phyloP scores from a whole-genome alignment of 805 yeast genomes.

The Saccharomycopsis amapae region DNA sequence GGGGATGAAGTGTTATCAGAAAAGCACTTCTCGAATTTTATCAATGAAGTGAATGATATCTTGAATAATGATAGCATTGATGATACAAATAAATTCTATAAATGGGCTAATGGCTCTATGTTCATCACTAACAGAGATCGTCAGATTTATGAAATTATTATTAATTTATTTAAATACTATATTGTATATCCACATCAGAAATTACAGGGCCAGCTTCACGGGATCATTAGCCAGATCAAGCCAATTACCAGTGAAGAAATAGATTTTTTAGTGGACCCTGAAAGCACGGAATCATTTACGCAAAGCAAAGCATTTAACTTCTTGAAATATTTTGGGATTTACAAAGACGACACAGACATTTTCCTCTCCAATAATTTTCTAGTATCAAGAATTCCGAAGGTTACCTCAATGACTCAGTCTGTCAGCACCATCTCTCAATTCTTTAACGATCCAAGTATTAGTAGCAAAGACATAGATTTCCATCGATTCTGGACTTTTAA shows the following conservation, averaged over 20 bases:
- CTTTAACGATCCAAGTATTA: neutral
- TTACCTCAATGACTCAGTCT: neutral
- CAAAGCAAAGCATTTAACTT: conserved; percentile 7
- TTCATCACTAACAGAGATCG: conserved; percentile 22
- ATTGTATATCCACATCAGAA: conserved; percentile 29
- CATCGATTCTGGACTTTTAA: too few species aligned
- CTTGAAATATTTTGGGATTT: conserved; percentile 21
- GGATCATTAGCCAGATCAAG: conserved; percentile 15
- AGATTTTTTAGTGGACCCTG: neutral
- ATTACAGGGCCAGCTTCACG: conserved; percentile 21
- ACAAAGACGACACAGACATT: conserved; percentile 25
- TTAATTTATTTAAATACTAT: conserved; percentile 27
- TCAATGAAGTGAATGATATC: conserved; percentile 19
- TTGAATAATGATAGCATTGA: conserved; percentile 2
- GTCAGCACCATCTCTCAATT: conserved; percentile 7
- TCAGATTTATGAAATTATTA: conserved; percentile 22
- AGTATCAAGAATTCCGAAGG: neutral
- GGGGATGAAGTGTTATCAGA: too few species aligned
- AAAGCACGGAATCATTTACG: neutral
- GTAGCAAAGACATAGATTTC: conserved; percentile 1
- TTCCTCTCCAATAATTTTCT: conserved; percentile 25
- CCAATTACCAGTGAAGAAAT: neutral
- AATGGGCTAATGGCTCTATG: conserved; percentile 22
- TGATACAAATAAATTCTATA: conserved; percentile 13
- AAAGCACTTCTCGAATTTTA: too few species aligned